Evolutionary conservation across 78 protist genomes (phyloP).

Genomic region (Tieghemostelium lacteum): DNA sequence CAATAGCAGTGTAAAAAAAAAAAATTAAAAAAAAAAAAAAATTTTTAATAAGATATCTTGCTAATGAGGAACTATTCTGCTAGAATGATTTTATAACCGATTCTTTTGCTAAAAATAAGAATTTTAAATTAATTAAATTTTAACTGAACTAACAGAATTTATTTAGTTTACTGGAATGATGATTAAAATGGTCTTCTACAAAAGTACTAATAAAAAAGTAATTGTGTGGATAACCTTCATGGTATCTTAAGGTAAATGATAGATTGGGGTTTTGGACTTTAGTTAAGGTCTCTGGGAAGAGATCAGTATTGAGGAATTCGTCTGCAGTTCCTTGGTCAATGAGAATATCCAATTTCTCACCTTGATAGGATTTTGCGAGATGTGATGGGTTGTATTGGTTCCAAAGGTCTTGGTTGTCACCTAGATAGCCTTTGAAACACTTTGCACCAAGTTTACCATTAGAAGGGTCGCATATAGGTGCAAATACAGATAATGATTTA

Average conservation of each 20-base stretch:
- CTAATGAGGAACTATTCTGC: no score
- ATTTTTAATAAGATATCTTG: no score
- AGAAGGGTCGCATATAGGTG: constrained; percentile 94
- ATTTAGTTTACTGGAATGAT: no score
- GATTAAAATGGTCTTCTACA: constrained; percentile 90
- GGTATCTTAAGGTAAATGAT: constrained; percentile 25
- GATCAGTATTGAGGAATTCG: background rate
- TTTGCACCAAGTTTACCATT: constrained; percentile 83
- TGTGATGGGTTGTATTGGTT: constrained; percentile 68
- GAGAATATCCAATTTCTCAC: constrained; percentile 55
- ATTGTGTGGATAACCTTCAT: constrained; percentile 93
- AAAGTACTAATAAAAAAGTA: constrained; percentile 92
- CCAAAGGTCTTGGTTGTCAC: constrained; percentile 71
- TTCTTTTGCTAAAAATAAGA: no score
- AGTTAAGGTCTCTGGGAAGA: background rate
- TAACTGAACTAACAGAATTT: no score
- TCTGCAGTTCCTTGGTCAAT: constrained; percentile 82
- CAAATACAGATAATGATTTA: constrained; percentile 92
- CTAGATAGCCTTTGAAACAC: constrained; percentile 90
- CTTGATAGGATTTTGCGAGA: constrained; percentile 45
- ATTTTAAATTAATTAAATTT: no score
- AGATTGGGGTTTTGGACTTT: background rate
- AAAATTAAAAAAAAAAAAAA: no score
- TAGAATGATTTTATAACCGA: no score
- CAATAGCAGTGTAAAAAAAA: no score